Conservation (phyloP, 192 early-diverging fungal genomes). For the Rhizophagus prolifer region DNA sequence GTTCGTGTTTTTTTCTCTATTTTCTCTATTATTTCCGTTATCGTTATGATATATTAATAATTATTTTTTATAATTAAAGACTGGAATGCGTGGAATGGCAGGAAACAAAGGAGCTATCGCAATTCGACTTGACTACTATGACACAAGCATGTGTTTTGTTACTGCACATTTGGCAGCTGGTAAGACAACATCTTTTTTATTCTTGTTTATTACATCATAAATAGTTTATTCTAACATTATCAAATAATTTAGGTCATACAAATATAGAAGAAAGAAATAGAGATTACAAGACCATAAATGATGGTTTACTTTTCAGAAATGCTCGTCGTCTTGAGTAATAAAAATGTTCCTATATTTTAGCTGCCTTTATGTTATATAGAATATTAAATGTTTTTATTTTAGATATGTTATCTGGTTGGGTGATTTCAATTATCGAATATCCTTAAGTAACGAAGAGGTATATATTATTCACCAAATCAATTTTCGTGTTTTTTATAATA, state of each 20-base stretch:
- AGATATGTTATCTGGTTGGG: slow-evolving; percentile 80
- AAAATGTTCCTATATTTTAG: slow-evolving; percentile 3
- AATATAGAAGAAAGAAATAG: slow-evolving; percentile 79
- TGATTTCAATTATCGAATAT: slow-evolving; percentile 92
- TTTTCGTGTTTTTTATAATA: background rate
- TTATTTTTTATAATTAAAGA: slow-evolving; percentile 46
- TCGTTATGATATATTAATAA: background rate
- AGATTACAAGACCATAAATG: slow-evolving; percentile 80
- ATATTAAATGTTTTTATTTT: background rate
- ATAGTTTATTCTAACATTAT: slow-evolving; percentile 4
- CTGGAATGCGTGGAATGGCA: slow-evolving; percentile 91
- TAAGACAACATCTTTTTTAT: slow-evolving; percentile 22
- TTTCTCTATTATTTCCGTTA: background rate
- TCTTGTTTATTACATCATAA: slow-evolving; percentile 2
- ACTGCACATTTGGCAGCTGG: slow-evolving; percentile 95
- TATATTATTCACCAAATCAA: background rate
- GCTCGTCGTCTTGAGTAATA: slow-evolving; percentile 71
- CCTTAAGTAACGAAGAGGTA: slow-evolving; percentile 73
- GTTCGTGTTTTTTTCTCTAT: slow-evolving; percentile 25
- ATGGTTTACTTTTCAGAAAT: slow-evolving; percentile 69
- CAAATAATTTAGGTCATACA: slow-evolving; percentile 48
- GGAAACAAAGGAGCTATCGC: slow-evolving; percentile 99
- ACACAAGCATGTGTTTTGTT: slow-evolving; percentile 87
- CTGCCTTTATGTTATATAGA: background rate
- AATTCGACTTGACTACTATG: slow-evolving; percentile 80